Base-by-base conservation (phyloP, 768 basidiomycete genomes). In the Gautieria morchelliformis region DNA sequence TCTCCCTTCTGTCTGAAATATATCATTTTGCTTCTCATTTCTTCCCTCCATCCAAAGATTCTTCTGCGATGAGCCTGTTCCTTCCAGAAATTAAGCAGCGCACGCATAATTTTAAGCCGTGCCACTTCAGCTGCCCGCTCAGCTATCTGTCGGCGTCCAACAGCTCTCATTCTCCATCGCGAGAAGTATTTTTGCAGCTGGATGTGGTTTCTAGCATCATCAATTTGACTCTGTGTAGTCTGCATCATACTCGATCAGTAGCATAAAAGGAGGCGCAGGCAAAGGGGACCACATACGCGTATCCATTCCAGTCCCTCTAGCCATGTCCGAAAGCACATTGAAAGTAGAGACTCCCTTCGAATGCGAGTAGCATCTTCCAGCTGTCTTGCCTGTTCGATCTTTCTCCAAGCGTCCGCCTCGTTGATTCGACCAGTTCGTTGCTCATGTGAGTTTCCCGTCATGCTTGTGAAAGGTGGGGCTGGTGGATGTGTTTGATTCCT, bases 261-360 rank as follows among this genome's bases (percentile, higher is more conserved):
- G 5, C 19, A 44, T n/a, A n/a, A 17, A 44, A 2, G 17, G 20
- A 2, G 17, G 20, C 19, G 17, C 9, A 17, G 9, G 35, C 35
- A 37, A 58, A 42, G 19, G 50, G n/a, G 19, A 30, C 10, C 19
- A 74, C 88, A 59, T 70, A 91, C 91, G 59, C 75, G 70, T 63
- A 89, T 80, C 89, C 90, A 91, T 46, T 78, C 69, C 63, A 78
- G 79, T 2, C 83, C 82, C 64, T 81, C 79, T 47, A 72, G 74
- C 91, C 91, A 93, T 58, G 84, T 78, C 49, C 83, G 79, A 81
- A 83, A 87, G 63, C 81, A 90, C 15, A 80, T 80, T 63, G 84
- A 82, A 27, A 89, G 52, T 57, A 92, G 70, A 52, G 75, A 76
- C 52, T 83, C 79, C 32, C 80, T 72, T 45, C 84, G 75, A 67